These are phyloP conservation scores for Jacaranda mimosifolia DNA, from an alignment of 257 asterid species.

Conservation along the genomic window DNA sequence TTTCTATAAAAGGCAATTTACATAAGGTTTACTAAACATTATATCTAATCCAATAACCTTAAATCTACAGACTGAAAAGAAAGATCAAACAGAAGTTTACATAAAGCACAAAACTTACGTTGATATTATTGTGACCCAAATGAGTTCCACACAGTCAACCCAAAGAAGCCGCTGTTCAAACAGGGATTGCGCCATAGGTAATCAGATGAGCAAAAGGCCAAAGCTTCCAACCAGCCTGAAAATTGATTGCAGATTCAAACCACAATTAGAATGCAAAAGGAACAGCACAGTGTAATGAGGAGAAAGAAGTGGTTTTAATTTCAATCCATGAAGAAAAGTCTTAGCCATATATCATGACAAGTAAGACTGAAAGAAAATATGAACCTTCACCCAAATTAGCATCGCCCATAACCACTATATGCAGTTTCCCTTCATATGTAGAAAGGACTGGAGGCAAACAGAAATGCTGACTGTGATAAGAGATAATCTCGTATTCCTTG, in stretches of 20 bases:
- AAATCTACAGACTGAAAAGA: background rate
- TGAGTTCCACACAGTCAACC: slow-evolving; percentile 88
- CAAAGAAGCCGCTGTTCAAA: slow-evolving; percentile 86
- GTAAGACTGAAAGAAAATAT: too few species aligned
- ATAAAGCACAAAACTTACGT: slow-evolving; percentile 50
- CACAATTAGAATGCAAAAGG: background rate
- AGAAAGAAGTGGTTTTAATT: background rate
- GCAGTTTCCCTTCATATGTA: too few species aligned
- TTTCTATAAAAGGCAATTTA: too few species aligned
- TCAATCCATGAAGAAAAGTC: too few species aligned
- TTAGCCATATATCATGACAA: too few species aligned
- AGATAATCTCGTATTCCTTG: too few species aligned
- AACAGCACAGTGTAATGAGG: background rate
- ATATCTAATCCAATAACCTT: background rate
- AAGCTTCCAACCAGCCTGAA: slow-evolving; percentile 96
- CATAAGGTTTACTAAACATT: too few species aligned
- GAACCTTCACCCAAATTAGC: too few species aligned
- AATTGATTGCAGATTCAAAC: background rate
- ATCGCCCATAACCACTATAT: too few species aligned
- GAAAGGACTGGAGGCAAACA: too few species aligned
- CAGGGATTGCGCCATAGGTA: slow-evolving; percentile 83
- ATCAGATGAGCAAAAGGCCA: slow-evolving; percentile 95
- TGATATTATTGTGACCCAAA: slow-evolving; percentile 94
- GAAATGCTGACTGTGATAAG: too few species aligned
- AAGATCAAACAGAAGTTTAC: background rate